Evolutionary conservation across 2,329 filamentous ascomycete genomes (phyloP).

Genomic region (Sporothrix inflata): DNA sequence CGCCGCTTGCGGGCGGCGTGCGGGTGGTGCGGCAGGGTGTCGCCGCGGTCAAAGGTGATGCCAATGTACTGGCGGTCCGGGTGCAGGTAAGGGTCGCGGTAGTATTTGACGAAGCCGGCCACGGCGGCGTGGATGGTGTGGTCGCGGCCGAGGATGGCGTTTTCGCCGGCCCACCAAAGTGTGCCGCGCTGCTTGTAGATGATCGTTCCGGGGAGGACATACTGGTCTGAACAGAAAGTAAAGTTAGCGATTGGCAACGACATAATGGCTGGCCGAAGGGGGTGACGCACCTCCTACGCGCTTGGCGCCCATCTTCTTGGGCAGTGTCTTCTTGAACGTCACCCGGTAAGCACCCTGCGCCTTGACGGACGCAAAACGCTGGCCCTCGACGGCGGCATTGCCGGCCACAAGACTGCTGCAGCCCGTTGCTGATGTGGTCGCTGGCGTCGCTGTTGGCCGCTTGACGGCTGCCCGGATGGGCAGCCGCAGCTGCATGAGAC

Average conservation of each 20-base stretch:
- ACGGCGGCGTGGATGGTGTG: constrained; percentile 91
- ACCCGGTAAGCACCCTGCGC: constrained; percentile 71
- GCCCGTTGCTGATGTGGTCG: constrained; percentile 2
- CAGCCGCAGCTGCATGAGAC: constrained; percentile 52
- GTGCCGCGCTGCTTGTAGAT: constrained; percentile 97
- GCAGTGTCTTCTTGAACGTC: constrained; percentile 60
- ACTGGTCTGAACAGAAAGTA: constrained; percentile 67
- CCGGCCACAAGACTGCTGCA: constrained; percentile 34
- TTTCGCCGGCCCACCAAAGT: constrained; percentile 92
- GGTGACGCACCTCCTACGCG: constrained; percentile 75
- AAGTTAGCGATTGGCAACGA: not conserved
- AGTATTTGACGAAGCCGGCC: constrained; percentile 94
- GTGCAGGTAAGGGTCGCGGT: constrained; percentile 81
- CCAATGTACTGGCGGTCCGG: constrained; percentile 93
- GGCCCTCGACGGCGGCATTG: constrained; percentile 52
- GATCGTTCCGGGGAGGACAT: constrained; percentile 94
- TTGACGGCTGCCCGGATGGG: constrained; percentile 48
- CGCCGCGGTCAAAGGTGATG: constrained; percentile 81
- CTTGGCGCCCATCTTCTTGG: constrained; percentile 92
- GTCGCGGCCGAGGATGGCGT: constrained; percentile 91
- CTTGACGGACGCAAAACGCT: constrained; percentile 62
- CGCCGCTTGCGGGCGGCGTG: constrained; percentile 75
- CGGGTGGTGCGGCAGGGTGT: constrained; percentile 74
- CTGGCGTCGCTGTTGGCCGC: constrained; percentile 9
- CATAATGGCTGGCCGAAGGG: not conserved